Conservation (phyloP, 2,329 filamentous ascomycete genomes). For the Fusarium coffeatum region DNA sequence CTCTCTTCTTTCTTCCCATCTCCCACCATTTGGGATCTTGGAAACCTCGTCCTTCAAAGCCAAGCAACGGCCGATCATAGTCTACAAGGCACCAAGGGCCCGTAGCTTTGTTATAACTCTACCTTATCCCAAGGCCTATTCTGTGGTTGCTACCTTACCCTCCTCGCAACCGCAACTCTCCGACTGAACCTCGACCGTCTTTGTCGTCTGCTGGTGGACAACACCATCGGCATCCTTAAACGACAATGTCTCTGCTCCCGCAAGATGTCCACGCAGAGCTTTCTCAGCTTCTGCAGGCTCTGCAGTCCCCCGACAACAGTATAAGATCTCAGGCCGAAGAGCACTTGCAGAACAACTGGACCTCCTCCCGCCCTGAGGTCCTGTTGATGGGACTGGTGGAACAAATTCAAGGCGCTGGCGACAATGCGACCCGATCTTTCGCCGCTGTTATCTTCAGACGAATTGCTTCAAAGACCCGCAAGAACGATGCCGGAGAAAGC, state of each 20-base stretch:
- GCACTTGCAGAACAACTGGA: constrained; percentile 91
- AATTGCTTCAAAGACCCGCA: constrained; percentile 89
- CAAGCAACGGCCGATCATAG: constrained; percentile 34
- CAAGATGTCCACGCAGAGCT: constrained; percentile 87
- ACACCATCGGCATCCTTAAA: constrained; percentile 44
- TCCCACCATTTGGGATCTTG: constrained; percentile 42
- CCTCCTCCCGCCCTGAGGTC: constrained; percentile 81
- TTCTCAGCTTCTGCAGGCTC: constrained; percentile 84
- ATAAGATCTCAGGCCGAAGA: constrained; percentile 89
- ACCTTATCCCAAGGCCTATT: neutral
- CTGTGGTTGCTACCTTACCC: constrained; percentile 3
- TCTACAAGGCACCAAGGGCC: constrained; percentile 36
- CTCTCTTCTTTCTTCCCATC: constrained; percentile 44
- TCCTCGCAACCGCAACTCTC: constrained; percentile 1
- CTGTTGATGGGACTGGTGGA: constrained; percentile 94
- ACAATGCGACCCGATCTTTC: constrained; percentile 86
- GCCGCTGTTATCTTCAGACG: constrained; percentile 93
- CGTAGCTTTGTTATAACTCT: constrained; percentile 28
- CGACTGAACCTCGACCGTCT: constrained; percentile 28
- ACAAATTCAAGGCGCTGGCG: constrained; percentile 83
- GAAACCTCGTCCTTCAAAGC: constrained; percentile 39
- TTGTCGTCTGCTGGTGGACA: constrained; percentile 48
- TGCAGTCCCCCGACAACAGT: constrained; percentile 90
- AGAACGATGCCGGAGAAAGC: constrained; percentile 75
- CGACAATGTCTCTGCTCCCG: constrained; percentile 84